Conservation (phyloP, 768 basidiomycete species). For the Suillus ampliporus region DNA sequence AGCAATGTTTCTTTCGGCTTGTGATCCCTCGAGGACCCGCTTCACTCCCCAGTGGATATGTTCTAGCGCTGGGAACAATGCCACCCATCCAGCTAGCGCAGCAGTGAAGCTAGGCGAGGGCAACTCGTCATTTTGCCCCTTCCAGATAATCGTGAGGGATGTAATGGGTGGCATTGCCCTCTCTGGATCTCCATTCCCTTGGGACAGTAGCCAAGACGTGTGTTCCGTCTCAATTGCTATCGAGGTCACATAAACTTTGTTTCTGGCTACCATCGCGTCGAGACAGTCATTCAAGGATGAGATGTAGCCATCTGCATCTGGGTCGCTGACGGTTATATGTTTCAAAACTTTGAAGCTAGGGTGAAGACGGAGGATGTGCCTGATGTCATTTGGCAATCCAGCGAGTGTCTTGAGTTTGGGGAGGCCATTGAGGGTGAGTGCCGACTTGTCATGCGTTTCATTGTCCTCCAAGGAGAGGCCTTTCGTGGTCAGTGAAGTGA, state of each 20-base stretch:
- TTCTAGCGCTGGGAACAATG: slow-evolving; percentile 5
- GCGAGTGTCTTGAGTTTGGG: slow-evolving; percentile 3
- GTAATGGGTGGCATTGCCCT: background rate
- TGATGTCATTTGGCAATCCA: slow-evolving; percentile 6
- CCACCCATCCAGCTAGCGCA: slow-evolving; percentile 2
- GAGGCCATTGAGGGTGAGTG: background rate
- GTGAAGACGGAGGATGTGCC: slow-evolving; percentile 5
- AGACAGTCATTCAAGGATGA: slow-evolving; percentile 7
- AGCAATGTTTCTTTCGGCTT: slow-evolving; percentile 6
- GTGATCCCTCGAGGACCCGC: slow-evolving; percentile 2
- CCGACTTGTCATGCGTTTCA: background rate
- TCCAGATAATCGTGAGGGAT: slow-evolving; percentile 3
- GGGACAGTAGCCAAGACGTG: slow-evolving; percentile 6
- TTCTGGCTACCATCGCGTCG: slow-evolving; percentile 4
- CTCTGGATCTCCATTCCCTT: background rate
- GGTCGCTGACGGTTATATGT: background rate
- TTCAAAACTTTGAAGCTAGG: background rate
- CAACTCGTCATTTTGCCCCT: slow-evolving; percentile 3
- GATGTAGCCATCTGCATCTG: slow-evolving; percentile 9
- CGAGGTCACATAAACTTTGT: slow-evolving; percentile 4
- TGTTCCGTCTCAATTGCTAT: slow-evolving; percentile 8
- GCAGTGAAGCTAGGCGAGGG: slow-evolving; percentile 3
- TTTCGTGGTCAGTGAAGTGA: slow-evolving; percentile 5
- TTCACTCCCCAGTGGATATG: slow-evolving; percentile 6
- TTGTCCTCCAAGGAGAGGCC: background rate